phyloP scores from a whole-genome alignment of 148 eudicot genomes.

The Rhododendron williamsianum region DNA sequence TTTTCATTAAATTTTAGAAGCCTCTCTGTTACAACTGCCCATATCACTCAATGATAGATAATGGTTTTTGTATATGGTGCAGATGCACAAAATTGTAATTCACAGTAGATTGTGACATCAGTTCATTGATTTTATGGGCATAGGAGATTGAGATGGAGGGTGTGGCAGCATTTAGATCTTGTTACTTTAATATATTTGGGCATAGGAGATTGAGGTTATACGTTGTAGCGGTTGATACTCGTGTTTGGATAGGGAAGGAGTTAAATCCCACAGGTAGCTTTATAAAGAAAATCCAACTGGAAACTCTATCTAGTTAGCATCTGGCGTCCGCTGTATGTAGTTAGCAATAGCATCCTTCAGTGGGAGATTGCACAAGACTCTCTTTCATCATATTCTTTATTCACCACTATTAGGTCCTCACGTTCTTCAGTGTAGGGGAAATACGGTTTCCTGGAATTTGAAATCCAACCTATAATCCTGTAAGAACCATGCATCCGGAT shows the following conservation, averaged over 20 bases:
- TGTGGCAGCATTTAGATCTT: neutral
- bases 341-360: neutral
- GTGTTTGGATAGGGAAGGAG: neutral
- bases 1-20: neutral
- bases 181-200: neutral
- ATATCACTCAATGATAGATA: neutral
- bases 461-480: neutral
- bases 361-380: neutral
- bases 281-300: neutral
- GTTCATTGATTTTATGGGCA: neutral
- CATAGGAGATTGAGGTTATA: neutral
- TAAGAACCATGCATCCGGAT: neutral
- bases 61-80: neutral
- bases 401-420: neutral
- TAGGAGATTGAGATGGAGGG: neutral
- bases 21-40: neutral
- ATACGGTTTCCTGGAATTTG: neutral
- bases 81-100: neutral
- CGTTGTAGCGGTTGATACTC: neutral
- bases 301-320: neutral
- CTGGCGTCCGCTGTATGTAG: neutral
- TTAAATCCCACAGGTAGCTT: neutral
- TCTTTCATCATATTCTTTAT: neutral
- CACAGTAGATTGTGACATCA: neutral
- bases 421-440: neutral